Percentiles rank a stretch among this genome's conserved stretches.
phyloP scores from a whole-genome alignment of 148 eudicot species.

The Amaranthus hypochondriacus region DNA sequence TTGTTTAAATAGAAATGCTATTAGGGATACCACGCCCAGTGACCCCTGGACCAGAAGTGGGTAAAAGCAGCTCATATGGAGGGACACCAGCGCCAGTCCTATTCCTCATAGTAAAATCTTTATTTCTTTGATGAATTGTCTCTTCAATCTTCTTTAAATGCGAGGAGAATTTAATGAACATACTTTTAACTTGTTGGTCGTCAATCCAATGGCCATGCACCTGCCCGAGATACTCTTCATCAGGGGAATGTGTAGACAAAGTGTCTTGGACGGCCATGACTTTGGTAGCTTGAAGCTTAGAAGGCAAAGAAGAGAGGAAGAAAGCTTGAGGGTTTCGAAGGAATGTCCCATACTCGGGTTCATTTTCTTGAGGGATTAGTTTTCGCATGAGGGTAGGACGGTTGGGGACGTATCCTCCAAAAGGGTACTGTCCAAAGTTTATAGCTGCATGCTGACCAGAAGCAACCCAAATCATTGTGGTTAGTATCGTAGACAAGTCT shows the following conservation, averaged over 20 bases:
- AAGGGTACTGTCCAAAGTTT: constrained; percentile 96
- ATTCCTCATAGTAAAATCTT: constrained; percentile 45
- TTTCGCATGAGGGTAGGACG: constrained; percentile 82
- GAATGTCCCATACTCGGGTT: constrained; percentile 52
- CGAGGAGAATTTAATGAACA: constrained; percentile 47
- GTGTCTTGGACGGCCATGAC: constrained; percentile 88
- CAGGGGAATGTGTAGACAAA: constrained; percentile 82
- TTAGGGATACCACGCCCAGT: constrained; percentile 95
- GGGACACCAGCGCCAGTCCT: constrained; percentile 90
- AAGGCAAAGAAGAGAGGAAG: constrained; percentile 74
- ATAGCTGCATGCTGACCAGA: constrained; percentile 95
- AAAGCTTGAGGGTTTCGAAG: constrained; percentile 49
- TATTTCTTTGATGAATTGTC: constrained; percentile 54
- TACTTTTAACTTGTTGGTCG: constrained; percentile 45
- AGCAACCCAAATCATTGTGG: constrained; percentile 77
- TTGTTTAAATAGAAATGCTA: constrained; percentile 69
- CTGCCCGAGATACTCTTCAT: constrained; percentile 79
- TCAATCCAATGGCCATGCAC: constrained; percentile 34
- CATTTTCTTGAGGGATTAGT: constrained; percentile 64
- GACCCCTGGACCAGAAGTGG: constrained; percentile 78
- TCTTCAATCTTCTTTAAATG: constrained; percentile 62
- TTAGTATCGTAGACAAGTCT: constrained; percentile 58
- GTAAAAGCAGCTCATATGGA: constrained; percentile 87
- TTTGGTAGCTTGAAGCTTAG: constrained; percentile 79
- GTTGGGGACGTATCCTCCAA: constrained; percentile 85